Evolutionary conservation across 495 filamentous ascomycete species (phyloP).

Genomic region (Penicillium salamii): DNA sequence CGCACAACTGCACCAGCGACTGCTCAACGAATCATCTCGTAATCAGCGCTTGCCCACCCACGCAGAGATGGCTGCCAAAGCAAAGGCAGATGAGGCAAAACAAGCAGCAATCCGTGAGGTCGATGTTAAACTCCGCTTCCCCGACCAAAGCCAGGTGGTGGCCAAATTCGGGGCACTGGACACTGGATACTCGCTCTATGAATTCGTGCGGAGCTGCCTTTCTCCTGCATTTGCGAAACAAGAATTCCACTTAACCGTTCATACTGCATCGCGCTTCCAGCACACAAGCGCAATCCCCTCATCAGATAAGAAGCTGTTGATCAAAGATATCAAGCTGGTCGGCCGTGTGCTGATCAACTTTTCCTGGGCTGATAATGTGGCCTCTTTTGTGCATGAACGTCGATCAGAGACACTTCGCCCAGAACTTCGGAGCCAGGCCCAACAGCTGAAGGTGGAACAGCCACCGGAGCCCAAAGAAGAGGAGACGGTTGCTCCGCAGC

Average conservation of each 20-base stretch:
- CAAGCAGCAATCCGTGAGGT: constrained; percentile 65
- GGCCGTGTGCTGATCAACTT: constrained; percentile 74
- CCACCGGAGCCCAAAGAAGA: constrained; percentile 39
- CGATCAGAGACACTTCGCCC: constrained; percentile 56
- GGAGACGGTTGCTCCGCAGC: constrained; percentile 31
- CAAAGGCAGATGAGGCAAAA: constrained; percentile 52
- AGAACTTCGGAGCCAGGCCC: constrained; percentile 63
- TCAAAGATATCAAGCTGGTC: constrained; percentile 66
- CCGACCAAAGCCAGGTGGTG: constrained; percentile 72
- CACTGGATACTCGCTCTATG: constrained; percentile 64
- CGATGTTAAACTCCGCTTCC: constrained; percentile 79
- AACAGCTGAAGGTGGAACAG: constrained; percentile 59
- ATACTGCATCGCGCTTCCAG: constrained; percentile 19
- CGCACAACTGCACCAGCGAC: constrained; percentile 74
- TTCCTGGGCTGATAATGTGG: constrained; percentile 63
- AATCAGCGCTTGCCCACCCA: constrained; percentile 61
- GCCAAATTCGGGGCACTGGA: constrained; percentile 61
- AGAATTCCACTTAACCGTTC: constrained; percentile 51
- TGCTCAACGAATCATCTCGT: constrained; percentile 58
- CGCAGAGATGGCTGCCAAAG: constrained; percentile 48
- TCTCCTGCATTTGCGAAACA: constrained; percentile 32
- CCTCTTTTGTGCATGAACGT: constrained; percentile 38
- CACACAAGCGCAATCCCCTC: constrained; percentile 42
- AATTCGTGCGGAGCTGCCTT: constrained; percentile 55
- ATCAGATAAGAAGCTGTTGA: constrained; percentile 54